phyloP scores from a whole-genome alignment of 2,329 filamentous ascomycete species.

The Xylaria sp. region DNA sequence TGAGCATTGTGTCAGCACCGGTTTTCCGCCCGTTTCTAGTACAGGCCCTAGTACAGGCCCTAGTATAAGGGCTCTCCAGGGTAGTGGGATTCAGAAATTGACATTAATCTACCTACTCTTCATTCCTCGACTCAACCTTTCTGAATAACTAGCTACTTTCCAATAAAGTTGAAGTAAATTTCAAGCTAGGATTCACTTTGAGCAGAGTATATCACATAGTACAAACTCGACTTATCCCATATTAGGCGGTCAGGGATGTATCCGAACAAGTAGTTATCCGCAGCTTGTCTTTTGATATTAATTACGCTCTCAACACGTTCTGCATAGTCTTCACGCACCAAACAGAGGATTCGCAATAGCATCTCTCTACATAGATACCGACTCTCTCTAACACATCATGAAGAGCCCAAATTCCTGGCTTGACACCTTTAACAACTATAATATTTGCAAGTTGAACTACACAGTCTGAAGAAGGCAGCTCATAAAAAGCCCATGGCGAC shows the following conservation, averaged over 20 bases:
- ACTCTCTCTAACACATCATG: constrained; percentile 23
- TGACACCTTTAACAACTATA: constrained; percentile 15
- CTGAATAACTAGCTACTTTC: no score
- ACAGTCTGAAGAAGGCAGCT: not conserved
- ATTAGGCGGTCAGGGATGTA: no score
- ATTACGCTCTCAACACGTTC: not conserved
- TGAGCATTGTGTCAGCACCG: not conserved
- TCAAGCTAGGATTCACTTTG: no score
- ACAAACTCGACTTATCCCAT: no score
- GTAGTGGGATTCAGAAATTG: no score
- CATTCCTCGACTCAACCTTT: no score
- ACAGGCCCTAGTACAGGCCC: no score
- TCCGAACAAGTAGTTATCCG: not conserved
- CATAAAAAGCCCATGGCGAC: not conserved
- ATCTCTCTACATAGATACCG: constrained; percentile 26
- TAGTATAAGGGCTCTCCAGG: not conserved
- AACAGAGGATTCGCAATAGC: constrained; percentile 26
- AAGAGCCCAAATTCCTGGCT: constrained; percentile 22
- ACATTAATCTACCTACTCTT: no score
- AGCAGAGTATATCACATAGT: no score
- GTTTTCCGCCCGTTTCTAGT: no score
- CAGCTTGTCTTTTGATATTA: no score
- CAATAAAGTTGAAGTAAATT: no score
- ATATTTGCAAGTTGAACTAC: constrained; percentile 14
- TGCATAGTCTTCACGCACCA: not conserved